A percentile compares a stretch with the other conserved stretches of the same genome.
Evolutionary conservation across 805 yeast genomes (phyloP).

Genomic region (Candida ulmi): DNA sequence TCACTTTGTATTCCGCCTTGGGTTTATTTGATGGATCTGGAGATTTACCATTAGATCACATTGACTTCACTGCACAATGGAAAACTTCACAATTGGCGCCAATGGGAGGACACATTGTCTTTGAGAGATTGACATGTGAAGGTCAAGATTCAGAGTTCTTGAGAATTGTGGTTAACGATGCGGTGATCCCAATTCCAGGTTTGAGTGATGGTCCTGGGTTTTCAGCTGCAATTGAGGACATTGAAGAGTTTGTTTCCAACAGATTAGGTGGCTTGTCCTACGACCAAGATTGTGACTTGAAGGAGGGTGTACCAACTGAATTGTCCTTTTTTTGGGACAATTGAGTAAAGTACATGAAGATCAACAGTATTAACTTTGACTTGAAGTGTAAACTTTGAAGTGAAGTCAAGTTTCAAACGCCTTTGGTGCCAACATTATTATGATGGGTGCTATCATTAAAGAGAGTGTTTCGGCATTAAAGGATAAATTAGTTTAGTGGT

Average conservation of each 20-base stretch:
- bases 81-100: conserved; percentile 42
- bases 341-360: no score
- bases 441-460: no score
- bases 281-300: not conserved
- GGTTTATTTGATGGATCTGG: conserved; percentile 33
- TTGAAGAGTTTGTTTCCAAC: conserved; percentile 9
- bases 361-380: no score
- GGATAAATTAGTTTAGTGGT: no score
- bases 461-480: no score
- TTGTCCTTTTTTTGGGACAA: not conserved
- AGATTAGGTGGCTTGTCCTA: conserved; percentile 8
- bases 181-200: conserved; percentile 38
- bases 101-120: conserved; percentile 43
- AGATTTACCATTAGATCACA: conserved; percentile 35
- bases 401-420: no score
- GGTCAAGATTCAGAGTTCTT: conserved; percentile 28
- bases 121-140: conserved; percentile 39
- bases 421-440: no score
- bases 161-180: conserved; percentile 42
- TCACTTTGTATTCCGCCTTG: conserved; percentile 41
- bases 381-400: no score
- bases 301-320: not conserved
- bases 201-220: conserved; percentile 45
- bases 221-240: conserved; percentile 29
- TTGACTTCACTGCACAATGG: conserved; percentile 41